Evolutionary conservation across 140 eudicot species (phyloP), one percentile per base, ranked within the genome.

Genomic region (Ambrosia hybrid): DNA sequence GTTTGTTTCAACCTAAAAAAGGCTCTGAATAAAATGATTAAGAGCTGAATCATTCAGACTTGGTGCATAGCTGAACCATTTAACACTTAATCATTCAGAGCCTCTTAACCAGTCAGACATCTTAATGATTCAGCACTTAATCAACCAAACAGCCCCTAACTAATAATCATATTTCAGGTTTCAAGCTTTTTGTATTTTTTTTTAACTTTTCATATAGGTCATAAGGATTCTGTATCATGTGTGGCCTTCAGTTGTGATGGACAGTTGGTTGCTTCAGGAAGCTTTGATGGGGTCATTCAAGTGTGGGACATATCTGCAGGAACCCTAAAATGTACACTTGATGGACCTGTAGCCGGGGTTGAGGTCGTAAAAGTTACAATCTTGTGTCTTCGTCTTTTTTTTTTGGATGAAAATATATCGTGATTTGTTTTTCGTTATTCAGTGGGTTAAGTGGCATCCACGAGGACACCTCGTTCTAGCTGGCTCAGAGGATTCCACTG

Each of bases 401-500:
- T 46, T 46, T 46, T 46, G 13, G 51, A 46, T 9, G 6, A 46
- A 61, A 37, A 45, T 51, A 45, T 37, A 33, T 17, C 33, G 52
- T 61, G 57, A 57, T 46, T 46, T 46, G 51, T 46, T 39, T 80
- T n/a, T 57, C 66, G 17, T 14, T 73, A 15, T 75, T 70, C 81
- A 94, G 99, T 94, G 99, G 99, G 82, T 94, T 73, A 86, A 76
- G 85, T 94, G 99, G 99, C 99, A 94, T 83, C 97, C 99, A 60
- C 89, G 86, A 67, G 99, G 97, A 79, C 96, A 84, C 72, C 49
- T 88, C 65, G 81, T 94, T 70, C 75, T 94, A 81, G 97, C 97
- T 68, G 99, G 97, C 66, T 90, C 96, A 57, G 96, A 90, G 76
- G 99, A 94, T 88, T 83, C 89, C 38, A 78, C 86, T 75, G 86